Conservation (phyloP, 176 grass and related monocot genomes). For the Avena insularis region DNA sequence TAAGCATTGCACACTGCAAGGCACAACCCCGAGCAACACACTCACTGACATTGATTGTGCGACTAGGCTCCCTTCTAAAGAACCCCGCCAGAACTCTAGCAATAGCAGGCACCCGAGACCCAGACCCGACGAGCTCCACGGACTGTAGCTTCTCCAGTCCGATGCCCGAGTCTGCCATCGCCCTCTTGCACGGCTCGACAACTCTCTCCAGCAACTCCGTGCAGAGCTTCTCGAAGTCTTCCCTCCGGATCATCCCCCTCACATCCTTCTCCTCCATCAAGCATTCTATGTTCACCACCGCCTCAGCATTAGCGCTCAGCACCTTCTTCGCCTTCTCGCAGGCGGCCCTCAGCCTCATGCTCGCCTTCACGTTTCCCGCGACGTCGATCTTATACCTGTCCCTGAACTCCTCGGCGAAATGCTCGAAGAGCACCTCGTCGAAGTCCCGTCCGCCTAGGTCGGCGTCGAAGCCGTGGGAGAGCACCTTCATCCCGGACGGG, state of each 20-base stretch:
- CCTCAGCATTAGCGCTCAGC: slow-evolving; percentile 77
- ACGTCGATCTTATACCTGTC: slow-evolving; percentile 70
- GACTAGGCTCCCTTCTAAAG: slow-evolving; percentile 81
- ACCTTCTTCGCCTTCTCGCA: slow-evolving; percentile 98
- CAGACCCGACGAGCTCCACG: slow-evolving; percentile 95
- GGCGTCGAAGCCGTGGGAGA: slow-evolving; percentile 81
- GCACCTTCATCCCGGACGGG: slow-evolving; percentile 61
- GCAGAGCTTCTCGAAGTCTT: slow-evolving; percentile 85
- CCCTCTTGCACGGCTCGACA: slow-evolving; percentile 74
- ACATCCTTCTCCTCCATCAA: slow-evolving; percentile 99
- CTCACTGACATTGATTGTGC: slow-evolving; percentile 93
- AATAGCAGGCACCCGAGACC: slow-evolving; percentile 83
- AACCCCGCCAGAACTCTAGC: slow-evolving; percentile 72
- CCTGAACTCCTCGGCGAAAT: slow-evolving; percentile 77
- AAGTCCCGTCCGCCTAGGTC: slow-evolving; percentile 92
- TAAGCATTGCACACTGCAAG: slow-evolving; percentile 95
- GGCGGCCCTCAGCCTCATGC: slow-evolving; percentile 69
- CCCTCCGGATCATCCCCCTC: slow-evolving; percentile 78
- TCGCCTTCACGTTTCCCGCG: slow-evolving; percentile 62
- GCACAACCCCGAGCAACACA: slow-evolving; percentile 91
- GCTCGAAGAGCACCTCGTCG: slow-evolving; percentile 78
- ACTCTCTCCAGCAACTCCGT: slow-evolving; percentile 62
- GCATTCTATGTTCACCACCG: slow-evolving; percentile 83
- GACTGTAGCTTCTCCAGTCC: slow-evolving; percentile 65
- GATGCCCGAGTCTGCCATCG: slow-evolving; percentile 54